phyloP scores from a whole-genome alignment of 345 rosid genomes.

The Raphanus raphanistrum region DNA sequence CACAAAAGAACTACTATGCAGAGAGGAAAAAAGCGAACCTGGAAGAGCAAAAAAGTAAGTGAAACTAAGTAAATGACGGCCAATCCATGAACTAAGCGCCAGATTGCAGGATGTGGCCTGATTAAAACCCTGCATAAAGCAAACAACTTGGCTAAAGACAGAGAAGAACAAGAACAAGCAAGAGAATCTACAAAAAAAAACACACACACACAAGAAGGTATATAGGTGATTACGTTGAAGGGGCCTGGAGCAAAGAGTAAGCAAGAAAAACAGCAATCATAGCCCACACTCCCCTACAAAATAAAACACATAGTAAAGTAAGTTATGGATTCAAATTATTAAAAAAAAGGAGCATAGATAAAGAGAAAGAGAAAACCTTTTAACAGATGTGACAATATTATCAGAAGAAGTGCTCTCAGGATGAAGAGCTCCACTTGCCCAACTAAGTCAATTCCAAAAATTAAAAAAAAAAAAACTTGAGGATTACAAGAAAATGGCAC shows the following conservation, averaged over 20 bases:
- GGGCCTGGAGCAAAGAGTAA: constrained; percentile 96
- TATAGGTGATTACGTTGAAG: constrained; percentile 74
- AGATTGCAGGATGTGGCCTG: constrained; percentile 98
- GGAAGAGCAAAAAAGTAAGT: constrained; percentile 96
- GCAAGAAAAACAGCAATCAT: constrained; percentile 98
- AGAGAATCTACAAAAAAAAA: not conserved
- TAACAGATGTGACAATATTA: constrained; percentile 86
- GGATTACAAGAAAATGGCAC: not conserved
- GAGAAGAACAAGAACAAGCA: constrained; percentile 15
- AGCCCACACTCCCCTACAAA: constrained; percentile 87
- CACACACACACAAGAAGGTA: not conserved
- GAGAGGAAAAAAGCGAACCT: constrained; percentile 56
- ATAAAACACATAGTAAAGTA: constrained; percentile 26
- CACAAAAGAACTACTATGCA: not conserved
- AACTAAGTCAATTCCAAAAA: constrained; percentile 48
- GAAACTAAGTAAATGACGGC: constrained; percentile 89
- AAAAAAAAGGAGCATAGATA: not conserved
- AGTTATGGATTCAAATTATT: constrained; percentile 8
- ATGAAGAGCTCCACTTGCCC: constrained; percentile 98
- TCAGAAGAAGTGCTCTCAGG: constrained; percentile 62
- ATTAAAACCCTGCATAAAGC: constrained; percentile 66
- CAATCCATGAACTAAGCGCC: constrained; percentile 99
- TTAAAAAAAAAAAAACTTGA: not conserved
- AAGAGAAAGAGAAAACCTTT: constrained; percentile 56
- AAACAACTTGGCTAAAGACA: constrained; percentile 25